Evolutionary conservation across 129 eudicot species (phyloP).

Genomic region (Arctium lappa): DNA sequence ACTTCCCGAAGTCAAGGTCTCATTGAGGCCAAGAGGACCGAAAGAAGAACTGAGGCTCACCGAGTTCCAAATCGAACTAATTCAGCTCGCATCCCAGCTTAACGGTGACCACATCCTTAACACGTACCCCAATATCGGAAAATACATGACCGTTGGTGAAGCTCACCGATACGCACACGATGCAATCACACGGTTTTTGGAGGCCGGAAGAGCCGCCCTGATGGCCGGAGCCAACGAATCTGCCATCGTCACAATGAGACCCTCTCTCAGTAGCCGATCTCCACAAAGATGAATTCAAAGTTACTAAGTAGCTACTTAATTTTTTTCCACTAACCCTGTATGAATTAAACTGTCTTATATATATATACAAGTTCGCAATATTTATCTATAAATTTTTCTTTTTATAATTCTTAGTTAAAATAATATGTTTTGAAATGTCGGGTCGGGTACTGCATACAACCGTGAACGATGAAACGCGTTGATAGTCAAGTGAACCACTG

Average conservation of each 20-base stretch:
- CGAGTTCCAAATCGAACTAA: slow-evolving; percentile 75
- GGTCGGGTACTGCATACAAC: background rate
- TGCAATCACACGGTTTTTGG: slow-evolving; percentile 76
- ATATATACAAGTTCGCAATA: background rate
- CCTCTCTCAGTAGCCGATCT: slow-evolving; percentile 71
- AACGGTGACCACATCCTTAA: slow-evolving; percentile 79
- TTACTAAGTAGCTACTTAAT: slow-evolving; percentile 2
- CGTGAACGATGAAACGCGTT: background rate
- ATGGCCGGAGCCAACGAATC: slow-evolving; percentile 89
- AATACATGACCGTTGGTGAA: slow-evolving; percentile 63
- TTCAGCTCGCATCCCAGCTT: slow-evolving; percentile 91
- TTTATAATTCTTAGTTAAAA: background rate
- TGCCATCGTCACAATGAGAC: slow-evolving; percentile 77
- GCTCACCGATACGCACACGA: slow-evolving; percentile 78
- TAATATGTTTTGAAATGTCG: background rate
- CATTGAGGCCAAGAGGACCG: slow-evolving; percentile 73
- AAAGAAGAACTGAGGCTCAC: slow-evolving; percentile 67
- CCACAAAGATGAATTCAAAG: slow-evolving; percentile 22
- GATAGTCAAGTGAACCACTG: background rate
- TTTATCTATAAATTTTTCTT: background rate
- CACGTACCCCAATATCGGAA: slow-evolving; percentile 72
- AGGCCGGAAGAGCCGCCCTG: slow-evolving; percentile 91
- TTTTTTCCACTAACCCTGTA: background rate
- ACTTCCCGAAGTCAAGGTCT: slow-evolving; percentile 62
- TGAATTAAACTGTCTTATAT: background rate